Conservation (phyloP, 2,329 filamentous ascomycete species). For the Geosmithia putterillii region DNA sequence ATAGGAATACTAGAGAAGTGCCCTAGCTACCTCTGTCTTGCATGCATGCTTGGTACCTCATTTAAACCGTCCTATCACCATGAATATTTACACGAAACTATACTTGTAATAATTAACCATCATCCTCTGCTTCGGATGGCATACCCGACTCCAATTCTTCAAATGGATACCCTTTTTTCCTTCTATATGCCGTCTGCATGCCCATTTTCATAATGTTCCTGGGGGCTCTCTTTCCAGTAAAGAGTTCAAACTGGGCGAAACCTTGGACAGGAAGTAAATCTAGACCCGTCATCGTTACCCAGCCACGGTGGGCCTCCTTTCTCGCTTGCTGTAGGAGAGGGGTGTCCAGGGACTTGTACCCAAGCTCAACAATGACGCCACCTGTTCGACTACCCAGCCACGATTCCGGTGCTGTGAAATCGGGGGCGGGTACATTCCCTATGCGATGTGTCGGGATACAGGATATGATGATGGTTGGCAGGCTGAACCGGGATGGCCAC, state of each 20-base stretch:
- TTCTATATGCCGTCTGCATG: slow-evolving; percentile 35
- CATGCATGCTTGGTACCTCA: too few species aligned
- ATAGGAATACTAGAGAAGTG: too few species aligned
- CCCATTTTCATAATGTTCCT: slow-evolving; percentile 58
- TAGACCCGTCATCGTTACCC: slow-evolving; percentile 65
- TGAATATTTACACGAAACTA: too few species aligned
- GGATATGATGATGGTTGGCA: slow-evolving; percentile 63
- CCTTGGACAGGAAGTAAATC: slow-evolving; percentile 69
- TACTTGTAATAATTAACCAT: background rate
- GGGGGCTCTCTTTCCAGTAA: slow-evolving; percentile 45
- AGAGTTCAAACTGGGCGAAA: slow-evolving; percentile 71
- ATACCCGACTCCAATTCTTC: slow-evolving; percentile 19
- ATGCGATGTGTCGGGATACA: slow-evolving; percentile 63
- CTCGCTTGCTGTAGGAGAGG: slow-evolving; percentile 59
- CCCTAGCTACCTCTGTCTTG: too few species aligned
- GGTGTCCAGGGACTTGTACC: slow-evolving; percentile 62
- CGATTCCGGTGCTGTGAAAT: slow-evolving; percentile 54
- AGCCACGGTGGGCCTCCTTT: slow-evolving; percentile 44
- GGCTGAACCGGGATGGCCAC: slow-evolving; percentile 52
- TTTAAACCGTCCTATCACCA: too few species aligned
- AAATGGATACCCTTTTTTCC: slow-evolving; percentile 25
- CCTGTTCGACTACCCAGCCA: slow-evolving; percentile 66
- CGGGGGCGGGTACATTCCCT: slow-evolving; percentile 49
- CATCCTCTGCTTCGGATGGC: slow-evolving; percentile 1
- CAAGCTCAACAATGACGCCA: slow-evolving; percentile 63